Evolutionary conservation across 805 yeast genomes (phyloP).

Genomic region (Yamadazyma phyllophila): DNA sequence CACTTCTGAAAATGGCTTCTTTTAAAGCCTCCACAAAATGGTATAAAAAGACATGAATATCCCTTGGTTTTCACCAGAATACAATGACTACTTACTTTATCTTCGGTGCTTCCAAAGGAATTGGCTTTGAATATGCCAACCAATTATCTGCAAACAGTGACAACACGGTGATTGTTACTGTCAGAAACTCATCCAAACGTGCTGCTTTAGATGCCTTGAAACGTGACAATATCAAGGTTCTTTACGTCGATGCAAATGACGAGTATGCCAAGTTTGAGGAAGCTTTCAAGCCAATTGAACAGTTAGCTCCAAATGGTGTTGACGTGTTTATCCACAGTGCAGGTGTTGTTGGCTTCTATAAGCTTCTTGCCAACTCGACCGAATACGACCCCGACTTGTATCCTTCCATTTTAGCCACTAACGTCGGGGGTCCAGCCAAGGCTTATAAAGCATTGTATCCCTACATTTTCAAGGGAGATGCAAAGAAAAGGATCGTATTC

Average conservation of each 20-base stretch:
- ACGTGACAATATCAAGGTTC: slow-evolving; percentile 7
- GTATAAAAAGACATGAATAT: too few species aligned
- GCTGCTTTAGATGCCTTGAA: slow-evolving; percentile 1
- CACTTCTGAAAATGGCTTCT: too few species aligned
- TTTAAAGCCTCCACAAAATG: too few species aligned
- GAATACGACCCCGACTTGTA: slow-evolving; percentile 9
- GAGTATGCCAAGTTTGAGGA: slow-evolving; percentile 4
- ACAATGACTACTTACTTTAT: slow-evolving; percentile 14
- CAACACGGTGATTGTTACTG: slow-evolving; percentile 39
- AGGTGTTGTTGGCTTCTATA: slow-evolving; percentile 16
- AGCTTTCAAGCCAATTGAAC: slow-evolving; percentile 9
- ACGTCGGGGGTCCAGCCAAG: slow-evolving; percentile 13
- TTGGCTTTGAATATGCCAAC: slow-evolving; percentile 31
- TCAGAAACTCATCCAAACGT: slow-evolving; percentile 25
- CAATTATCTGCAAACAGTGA: slow-evolving; percentile 20
- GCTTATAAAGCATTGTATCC: slow-evolving; percentile 11
- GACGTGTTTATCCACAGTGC: slow-evolving; percentile 37
- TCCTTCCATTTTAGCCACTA: slow-evolving; percentile 1
- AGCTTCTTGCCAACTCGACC: background rate
- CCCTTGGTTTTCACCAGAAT: too few species aligned
- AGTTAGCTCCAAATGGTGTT: slow-evolving; percentile 15
- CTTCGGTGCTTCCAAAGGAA: slow-evolving; percentile 42
- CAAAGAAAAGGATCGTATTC: slow-evolving; percentile 20
- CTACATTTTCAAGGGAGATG: slow-evolving; percentile 9
- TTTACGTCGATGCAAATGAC: slow-evolving; percentile 8